phyloP scores from a whole-genome alignment of 305 asterid species.

The Fraxinus nigra region DNA sequence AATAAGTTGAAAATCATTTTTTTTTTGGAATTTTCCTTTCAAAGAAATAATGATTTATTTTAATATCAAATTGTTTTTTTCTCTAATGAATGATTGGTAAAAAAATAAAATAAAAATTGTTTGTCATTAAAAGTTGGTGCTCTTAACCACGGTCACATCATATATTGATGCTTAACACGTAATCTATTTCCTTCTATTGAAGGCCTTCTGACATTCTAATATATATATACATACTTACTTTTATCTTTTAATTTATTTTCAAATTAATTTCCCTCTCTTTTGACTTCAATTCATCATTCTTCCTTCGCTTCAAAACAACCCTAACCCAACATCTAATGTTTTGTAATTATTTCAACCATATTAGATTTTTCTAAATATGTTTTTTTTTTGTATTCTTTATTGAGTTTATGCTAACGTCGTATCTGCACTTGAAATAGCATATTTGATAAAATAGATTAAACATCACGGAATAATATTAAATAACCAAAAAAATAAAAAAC shows the following conservation, averaged over 20 bases:
- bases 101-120: no score
- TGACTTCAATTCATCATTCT: not conserved
- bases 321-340: slow-evolving; percentile 12
- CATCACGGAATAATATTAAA: not conserved
- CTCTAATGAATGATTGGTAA: not conserved
- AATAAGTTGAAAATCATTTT: not conserved
- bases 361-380: not conserved
- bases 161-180: not conserved
- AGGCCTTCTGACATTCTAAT: not conserved
- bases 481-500: not conserved
- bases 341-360: not conserved
- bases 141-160: not conserved
- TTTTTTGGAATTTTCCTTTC: not conserved
- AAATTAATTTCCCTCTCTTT: slow-evolving; percentile 1
- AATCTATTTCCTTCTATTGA: not conserved
- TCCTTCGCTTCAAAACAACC: slow-evolving; percentile 18
- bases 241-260: not conserved
- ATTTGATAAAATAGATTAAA: not conserved
- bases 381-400: not conserved
- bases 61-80: not conserved
- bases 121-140: not conserved
- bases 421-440: not conserved
- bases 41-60: no score
- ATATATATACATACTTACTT: no score
- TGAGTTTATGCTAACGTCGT: not conserved